Evolutionary conservation across 345 rosid genomes (phyloP), one percentile per base, ranked within the genome.

Genomic region (Aquilaria sinensis): DNA sequence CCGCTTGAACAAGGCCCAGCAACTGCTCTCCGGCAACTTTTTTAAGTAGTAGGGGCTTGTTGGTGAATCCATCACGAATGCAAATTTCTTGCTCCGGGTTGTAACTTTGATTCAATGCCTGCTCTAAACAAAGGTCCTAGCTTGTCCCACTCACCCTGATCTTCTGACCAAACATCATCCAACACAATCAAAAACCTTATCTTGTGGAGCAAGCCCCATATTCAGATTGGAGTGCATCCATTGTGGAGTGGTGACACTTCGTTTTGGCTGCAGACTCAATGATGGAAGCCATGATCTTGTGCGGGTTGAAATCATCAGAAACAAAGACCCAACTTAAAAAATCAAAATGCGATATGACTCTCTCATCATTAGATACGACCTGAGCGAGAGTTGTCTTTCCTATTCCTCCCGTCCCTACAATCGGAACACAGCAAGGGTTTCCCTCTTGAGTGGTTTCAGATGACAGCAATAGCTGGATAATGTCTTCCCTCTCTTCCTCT

Each of bases 321-420:
- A 72, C 67, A 41, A 53, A 67, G 11, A 54, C 65, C 76, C 76
- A 67, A 12, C 63, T 67, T 32, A 53, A 62, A 51, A 52, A 5
- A 47, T 72, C 72, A 62, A 72, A 67, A 16, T 37, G 53, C 13
- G 31, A 46, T 5, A 7, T 15, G 9, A 67, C 23, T 15, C 31
- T 59, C 31, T 31, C 65, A 30, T 67, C 72, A 53, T 67, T 67
- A 45, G 47, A 72, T n/a, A 47, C 72, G 23, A 58, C 15, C 16
- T 67, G 71, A 62, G 72, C 72, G 41, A 72, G 65, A 1, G 76
- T 72, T 4, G 68, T 72, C 33, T 72, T 67, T 37, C 76, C 72
- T 31, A 67, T 57, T 43, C 72, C 76, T 6, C 65, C 72, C 12
- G 67, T 52, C 16, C 72, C 72, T 4, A 72, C 72, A 11, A 67